phyloP scores from a whole-genome alignment of 2,329 filamentous ascomycete species.

The Albifimbria verrucaria region DNA sequence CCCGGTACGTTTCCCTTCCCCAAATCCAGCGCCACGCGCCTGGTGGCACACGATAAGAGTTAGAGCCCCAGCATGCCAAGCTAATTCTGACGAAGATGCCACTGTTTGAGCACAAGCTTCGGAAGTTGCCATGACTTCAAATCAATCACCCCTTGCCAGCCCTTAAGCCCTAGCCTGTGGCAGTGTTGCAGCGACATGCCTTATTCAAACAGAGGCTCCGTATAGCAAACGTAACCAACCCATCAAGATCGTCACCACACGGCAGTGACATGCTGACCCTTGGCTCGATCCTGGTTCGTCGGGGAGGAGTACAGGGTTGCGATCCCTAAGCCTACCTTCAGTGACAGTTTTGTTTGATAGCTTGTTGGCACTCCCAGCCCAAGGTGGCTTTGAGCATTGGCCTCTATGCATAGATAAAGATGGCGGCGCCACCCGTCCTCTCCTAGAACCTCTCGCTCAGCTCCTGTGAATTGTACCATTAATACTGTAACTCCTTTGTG shows the following conservation, averaged over 20 bases:
- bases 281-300: not conserved
- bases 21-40: not conserved
- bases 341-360: not conserved
- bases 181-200: not conserved
- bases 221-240: too few species aligned
- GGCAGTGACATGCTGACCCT: not conserved
- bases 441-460: not conserved
- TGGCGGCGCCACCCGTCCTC: not conserved
- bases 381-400: not conserved
- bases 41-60: not conserved
- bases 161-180: not conserved
- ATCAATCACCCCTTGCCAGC: not conserved
- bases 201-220: too few species aligned
- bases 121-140: not conserved
- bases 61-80: not conserved
- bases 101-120: not conserved
- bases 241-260: not conserved
- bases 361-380: not conserved
- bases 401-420: not conserved
- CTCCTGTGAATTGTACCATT: too few species aligned
- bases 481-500: too few species aligned
- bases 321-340: not conserved
- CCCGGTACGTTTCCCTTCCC: not conserved
- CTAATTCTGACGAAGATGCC: not conserved
- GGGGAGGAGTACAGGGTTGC: not conserved